Evolutionary conservation across 208 protist genomes (phyloP).

Genomic region (Strigomonas culicis): DNA sequence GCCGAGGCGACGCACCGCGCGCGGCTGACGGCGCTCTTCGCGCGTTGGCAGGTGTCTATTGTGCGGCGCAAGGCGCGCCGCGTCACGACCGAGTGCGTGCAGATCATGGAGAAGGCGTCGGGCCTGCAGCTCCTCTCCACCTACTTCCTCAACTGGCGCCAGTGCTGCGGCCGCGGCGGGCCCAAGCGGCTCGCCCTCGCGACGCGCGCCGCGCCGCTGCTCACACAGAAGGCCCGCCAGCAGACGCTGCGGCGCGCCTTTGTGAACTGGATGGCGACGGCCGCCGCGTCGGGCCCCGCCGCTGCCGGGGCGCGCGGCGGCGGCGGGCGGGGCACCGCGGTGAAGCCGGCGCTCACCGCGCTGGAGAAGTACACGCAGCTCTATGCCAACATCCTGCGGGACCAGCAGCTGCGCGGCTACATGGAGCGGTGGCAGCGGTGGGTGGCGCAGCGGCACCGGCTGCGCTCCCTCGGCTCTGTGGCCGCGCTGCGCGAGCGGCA

Average conservation of each 20-base stretch:
- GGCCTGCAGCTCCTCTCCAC: not conserved
- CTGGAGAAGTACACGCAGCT: conserved; percentile 6
- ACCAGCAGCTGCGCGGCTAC: conserved; percentile 10
- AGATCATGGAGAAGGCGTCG: not conserved
- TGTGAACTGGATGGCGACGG: conserved; percentile 21
- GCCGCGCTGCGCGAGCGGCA: conserved; percentile 40
- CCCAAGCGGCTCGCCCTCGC: not conserved
- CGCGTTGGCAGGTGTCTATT: not conserved
- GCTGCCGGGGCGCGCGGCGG: not conserved
- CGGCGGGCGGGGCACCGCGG: too few relatives aligned
- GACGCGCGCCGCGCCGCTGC: not conserved
- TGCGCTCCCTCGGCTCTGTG: conserved; percentile 33
- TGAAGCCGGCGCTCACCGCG: not conserved
- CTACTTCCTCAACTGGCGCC: conserved; percentile 2
- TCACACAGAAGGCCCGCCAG: not conserved
- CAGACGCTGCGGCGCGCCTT: conserved; percentile 37
- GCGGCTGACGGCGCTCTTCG: conserved; percentile 29
- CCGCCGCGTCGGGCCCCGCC: too few relatives aligned
- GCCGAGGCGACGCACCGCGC: conserved; percentile 34
- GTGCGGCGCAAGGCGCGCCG: not conserved
- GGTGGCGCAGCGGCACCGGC: conserved; percentile 20
- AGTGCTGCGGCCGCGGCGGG: not conserved
- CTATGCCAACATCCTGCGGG: conserved; percentile 7
- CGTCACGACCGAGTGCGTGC: not conserved
- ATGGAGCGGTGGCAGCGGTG: conserved; percentile 50